Conservation (phyloP, 192 early-diverging fungal species). For the Chytriomyces hyalinus region DNA sequence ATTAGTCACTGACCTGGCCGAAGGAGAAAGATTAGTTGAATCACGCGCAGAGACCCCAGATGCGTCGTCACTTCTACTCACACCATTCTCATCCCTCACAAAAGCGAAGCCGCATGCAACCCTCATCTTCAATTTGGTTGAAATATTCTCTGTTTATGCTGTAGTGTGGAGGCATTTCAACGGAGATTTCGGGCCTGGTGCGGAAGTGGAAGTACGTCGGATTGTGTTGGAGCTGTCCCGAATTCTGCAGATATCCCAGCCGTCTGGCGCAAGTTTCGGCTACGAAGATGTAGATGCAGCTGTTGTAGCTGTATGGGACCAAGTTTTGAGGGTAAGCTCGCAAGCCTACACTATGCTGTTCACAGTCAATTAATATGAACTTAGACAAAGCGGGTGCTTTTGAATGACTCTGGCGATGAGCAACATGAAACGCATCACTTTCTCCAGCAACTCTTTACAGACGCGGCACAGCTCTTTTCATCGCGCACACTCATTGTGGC, state of each 20-base stretch:
- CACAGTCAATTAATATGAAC: no score
- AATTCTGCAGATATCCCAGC: neutral
- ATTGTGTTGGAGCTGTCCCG: neutral
- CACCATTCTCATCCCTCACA: constrained; percentile 21
- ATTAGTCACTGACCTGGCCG: neutral
- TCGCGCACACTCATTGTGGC: neutral
- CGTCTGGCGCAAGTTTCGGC: neutral
- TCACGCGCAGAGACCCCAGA: neutral
- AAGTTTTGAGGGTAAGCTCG: neutral
- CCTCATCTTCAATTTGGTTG: constrained; percentile 20
- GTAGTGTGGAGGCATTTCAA: constrained; percentile 26
- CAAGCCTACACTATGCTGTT: neutral
- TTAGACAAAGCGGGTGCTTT: no score
- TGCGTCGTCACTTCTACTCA: neutral
- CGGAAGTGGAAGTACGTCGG: neutral
- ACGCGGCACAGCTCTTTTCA: neutral
- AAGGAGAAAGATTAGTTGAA: neutral
- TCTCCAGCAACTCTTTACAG: neutral
- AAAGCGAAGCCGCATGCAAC: constrained; percentile 9
- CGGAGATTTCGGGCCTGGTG: neutral
- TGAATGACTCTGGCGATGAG: no score
- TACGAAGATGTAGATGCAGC: constrained; percentile 17
- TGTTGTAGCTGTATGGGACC: constrained; percentile 21
- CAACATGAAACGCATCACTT: no score
- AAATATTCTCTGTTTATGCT: constrained; percentile 23